Evolutionary conservation across 352 stramenopile species (phyloP).

Genomic region (Pilasporangium apinafurcum): DNA sequence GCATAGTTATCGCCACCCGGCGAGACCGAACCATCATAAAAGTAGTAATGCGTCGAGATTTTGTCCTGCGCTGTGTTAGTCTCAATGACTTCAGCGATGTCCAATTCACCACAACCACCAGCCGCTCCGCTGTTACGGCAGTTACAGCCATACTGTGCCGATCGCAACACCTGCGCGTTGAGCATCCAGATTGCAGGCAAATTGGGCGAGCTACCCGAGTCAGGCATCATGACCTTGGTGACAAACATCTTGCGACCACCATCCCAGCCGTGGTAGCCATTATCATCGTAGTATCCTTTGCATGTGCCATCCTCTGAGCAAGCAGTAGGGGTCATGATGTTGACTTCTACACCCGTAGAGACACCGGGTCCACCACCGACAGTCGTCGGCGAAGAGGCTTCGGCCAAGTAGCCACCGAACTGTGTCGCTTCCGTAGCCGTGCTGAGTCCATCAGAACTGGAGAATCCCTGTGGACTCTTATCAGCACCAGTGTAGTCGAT

Average conservation of each 20-base stretch:
- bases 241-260: conserved; percentile 78
- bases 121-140: conserved; percentile 43
- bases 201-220: conserved; percentile 28
- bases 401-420: conserved; percentile 37
- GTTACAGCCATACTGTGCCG: conserved; percentile 71
- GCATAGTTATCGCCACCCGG: conserved; percentile 37
- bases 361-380: conserved; percentile 40
- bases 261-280: conserved; percentile 63
- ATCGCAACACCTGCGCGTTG: conserved; percentile 59
- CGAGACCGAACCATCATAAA: conserved; percentile 42
- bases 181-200: conserved; percentile 71
- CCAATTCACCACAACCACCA: conserved; percentile 65
- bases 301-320: conserved; percentile 35
- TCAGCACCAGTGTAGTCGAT: conserved; percentile 39
- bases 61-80: conserved; percentile 45
- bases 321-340: conserved; percentile 67
- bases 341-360: conserved; percentile 59
- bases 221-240: conserved; percentile 62
- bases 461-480: conserved; percentile 41
- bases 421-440: conserved; percentile 22
- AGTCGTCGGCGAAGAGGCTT: conserved; percentile 37
- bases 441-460: conserved; percentile 18
- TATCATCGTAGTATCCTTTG: conserved; percentile 62
- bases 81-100: conserved; percentile 68
- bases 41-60: conserved; percentile 74